Evolutionary conservation across 345 rosid genomes (phyloP).

Genomic region (Kandelia obovata): DNA sequence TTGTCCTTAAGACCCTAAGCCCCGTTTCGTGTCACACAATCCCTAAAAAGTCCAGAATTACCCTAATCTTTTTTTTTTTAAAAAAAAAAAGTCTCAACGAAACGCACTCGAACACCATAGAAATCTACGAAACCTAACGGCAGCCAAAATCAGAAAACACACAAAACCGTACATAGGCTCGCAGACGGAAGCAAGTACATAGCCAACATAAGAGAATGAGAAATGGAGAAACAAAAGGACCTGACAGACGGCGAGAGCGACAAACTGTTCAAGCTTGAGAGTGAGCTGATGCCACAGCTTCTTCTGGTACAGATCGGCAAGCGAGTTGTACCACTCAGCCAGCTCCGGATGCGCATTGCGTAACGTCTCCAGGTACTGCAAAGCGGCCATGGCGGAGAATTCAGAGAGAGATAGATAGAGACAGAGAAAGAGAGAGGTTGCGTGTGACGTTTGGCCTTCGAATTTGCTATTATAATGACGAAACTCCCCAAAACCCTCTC

Average conservation of each 20-base stretch:
- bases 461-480: no score
- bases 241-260: constrained; percentile 81
- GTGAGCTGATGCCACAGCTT: constrained; percentile 99
- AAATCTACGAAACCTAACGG: no score
- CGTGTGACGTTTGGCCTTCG: no score
- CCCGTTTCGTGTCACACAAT: background rate
- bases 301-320: constrained; percentile 94
- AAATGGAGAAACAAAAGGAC: constrained; percentile 23
- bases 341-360: constrained; percentile 74
- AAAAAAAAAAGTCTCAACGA: background rate
- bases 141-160: no score
- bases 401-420: no score
- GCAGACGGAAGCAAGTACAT: no score
- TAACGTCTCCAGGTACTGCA: constrained; percentile 69
- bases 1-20: background rate
- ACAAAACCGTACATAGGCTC: no score
- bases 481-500: no score
- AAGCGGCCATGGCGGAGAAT: constrained; percentile 62
- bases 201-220: no score
- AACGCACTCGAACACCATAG: no score
- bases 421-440: no score
- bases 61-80: no score
- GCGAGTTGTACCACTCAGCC: constrained; percentile 79
- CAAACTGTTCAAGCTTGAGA: constrained; percentile 95
- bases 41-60: background rate